phyloP scores from a whole-genome alignment of 805 yeast species.

The Torulaspora franciscae region DNA sequence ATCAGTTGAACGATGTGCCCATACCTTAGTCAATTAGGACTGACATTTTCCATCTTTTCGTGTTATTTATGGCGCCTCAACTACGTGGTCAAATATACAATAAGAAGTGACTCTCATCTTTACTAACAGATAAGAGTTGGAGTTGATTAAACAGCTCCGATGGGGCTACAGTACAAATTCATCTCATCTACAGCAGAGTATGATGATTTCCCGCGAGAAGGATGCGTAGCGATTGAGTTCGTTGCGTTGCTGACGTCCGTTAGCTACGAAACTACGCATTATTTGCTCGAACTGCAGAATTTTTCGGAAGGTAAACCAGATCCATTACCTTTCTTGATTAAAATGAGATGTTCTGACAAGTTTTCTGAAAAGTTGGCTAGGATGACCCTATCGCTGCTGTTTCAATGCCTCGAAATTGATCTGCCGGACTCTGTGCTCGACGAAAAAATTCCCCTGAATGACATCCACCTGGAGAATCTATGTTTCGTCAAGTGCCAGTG shows the following conservation, averaged over 20 bases:
- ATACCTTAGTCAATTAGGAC: neutral
- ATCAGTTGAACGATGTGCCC: neutral
- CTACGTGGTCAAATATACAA: neutral
- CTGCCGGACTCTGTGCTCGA: conserved; percentile 12
- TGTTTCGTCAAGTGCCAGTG: conserved; percentile 24
- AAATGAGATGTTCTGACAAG: conserved; percentile 14
- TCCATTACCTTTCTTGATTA: conserved; percentile 13
- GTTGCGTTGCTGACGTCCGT: conserved; percentile 21
- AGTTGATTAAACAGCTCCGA: neutral
- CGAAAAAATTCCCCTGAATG: conserved; percentile 9
- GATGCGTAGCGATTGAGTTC: conserved; percentile 16
- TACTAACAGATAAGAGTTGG: neutral
- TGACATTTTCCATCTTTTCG: neutral
- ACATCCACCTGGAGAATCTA: conserved; percentile 19
- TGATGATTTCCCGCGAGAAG: neutral
- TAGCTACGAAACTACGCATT: conserved; percentile 12
- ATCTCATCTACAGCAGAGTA: conserved; percentile 6
- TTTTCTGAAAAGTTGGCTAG: conserved; percentile 17
- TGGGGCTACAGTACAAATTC: conserved; percentile 5
- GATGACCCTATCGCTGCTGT: conserved; percentile 21
- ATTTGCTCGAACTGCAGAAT: conserved; percentile 18
- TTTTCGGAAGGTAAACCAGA: conserved; percentile 14
- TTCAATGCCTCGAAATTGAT: conserved; percentile 20
- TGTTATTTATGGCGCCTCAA: neutral
- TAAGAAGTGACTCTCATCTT: neutral